Evolutionary conservation across 257 asterid genomes (phyloP), one percentile per base, ranked within the genome.

Genomic region (Gynochthodes officinalis): DNA sequence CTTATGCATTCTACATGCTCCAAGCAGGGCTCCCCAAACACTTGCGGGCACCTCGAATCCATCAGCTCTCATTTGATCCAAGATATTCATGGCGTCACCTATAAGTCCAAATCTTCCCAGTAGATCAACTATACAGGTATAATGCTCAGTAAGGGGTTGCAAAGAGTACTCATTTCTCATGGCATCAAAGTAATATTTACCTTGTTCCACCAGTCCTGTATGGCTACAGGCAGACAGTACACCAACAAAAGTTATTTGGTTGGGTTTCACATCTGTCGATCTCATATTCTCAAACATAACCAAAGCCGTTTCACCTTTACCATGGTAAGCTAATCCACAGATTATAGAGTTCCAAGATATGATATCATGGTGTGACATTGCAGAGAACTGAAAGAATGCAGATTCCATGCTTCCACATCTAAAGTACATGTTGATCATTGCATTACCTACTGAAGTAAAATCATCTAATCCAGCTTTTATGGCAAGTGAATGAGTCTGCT

Each of bases 21-120:
- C 95, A 72, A 88, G 82, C 14, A 88, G 39, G 27, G 95, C 95
- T 27, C 95, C 91, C 89, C 91, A 88, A 60, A 83, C 84, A 75
- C 95, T 88, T 16, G 81, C 82, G 40, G 75, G 78, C 28, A 85
- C 76, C 67, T 83, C 88, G 19, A 84, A 0, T n/a, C 90, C 85
- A 33, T 80, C 77, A 16, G 28, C 25, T 4, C 57, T 46, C 85
- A 88, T 85, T 68, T 64, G 80, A 64, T 76, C 74, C 78, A 88
- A 48, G 37, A 88, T 76, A 64, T 40, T 32, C 86, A 83, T 68
- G 0, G 89, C 90, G 40, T 86, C 91, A 7, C 83, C 72, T 21
- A 88, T 72, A 54, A 76, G 83, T 58, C 91, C 95, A 23, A 69
- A 84, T 83, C 88, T 84, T 69, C 95, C 91, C 78, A 88, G 74